A percentile compares a stretch with the other conserved stretches of the same genome.
These are phyloP conservation scores for Zygosaccharomyces gambellarensis DNA, from an alignment of 805 yeast species.

Conservation along the genomic window DNA sequence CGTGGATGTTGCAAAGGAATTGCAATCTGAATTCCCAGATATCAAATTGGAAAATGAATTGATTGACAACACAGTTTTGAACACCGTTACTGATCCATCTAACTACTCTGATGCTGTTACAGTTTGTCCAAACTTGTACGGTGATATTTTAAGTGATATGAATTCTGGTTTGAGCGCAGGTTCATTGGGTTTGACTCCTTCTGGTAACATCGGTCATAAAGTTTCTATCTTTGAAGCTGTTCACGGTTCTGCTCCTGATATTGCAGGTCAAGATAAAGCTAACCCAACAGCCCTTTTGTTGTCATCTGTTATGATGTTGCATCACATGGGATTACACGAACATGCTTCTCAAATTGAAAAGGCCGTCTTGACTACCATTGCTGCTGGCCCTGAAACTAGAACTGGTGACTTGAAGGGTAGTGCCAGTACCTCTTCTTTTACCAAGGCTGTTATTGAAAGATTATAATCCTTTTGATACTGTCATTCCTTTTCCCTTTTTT, in stretches of 20 bases:
- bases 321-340: slow-evolving; percentile 87
- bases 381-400: slow-evolving; percentile 93
- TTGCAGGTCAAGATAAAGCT: slow-evolving; percentile 97
- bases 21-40: slow-evolving; percentile 89
- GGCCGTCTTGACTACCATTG: slow-evolving; percentile 83
- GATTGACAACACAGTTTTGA: slow-evolving; percentile 92
- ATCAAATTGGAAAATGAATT: slow-evolving; percentile 78
- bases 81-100: slow-evolving; percentile 80
- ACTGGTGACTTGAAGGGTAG: slow-evolving; percentile 91
- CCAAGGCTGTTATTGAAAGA: slow-evolving; percentile 77
- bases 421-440: slow-evolving; percentile 84
- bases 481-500: background rate
- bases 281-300: slow-evolving; percentile 97
- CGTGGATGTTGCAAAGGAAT: slow-evolving; percentile 83
- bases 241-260: slow-evolving; percentile 99
- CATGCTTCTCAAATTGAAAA: slow-evolving; percentile 81
- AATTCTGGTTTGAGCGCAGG: slow-evolving; percentile 93
- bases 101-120: slow-evolving; percentile 81
- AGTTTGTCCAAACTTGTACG: slow-evolving; percentile 99
- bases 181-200: slow-evolving; percentile 97
- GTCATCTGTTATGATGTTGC: slow-evolving; percentile 98
- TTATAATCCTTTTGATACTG: slow-evolving; percentile 18
- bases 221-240: slow-evolving; percentile 99
- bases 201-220: slow-evolving; percentile 98
- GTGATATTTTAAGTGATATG: slow-evolving; percentile 97